Evolutionary conservation across 164 flowering plant genomes (phyloP), one percentile per base, ranked within the genome.

Genomic region (Aristolochia californica): DNA sequence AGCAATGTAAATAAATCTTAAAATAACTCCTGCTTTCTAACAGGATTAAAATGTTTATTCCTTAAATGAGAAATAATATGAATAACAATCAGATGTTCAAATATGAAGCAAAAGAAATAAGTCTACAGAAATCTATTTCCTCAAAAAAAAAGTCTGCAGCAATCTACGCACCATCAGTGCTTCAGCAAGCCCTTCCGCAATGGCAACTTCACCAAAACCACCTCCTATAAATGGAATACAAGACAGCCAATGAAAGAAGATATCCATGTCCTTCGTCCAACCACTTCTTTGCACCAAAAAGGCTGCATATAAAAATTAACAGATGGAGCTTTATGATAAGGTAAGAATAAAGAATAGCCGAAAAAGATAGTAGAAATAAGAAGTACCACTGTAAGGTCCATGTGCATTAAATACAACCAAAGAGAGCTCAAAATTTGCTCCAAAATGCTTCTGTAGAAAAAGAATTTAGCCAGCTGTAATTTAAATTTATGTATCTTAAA

Each of bases 131-230:
- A n/a, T n/a, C n/a, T n/a, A n/a, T n/a, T n/a, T n/a, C n/a, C n/a
- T n/a, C n/a, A n/a, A n/a, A n/a, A n/a, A n/a, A n/a, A n/a, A n/a
- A n/a, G n/a, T n/a, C n/a, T n/a, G n/a, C n/a, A 62, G 27, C 40
- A 27, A 15, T 4, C 0, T 44, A 20, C 71, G 55, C 27, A 93
- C 99, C 99, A 83, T 80, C 22, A 89, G 66, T 72, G 96, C 89
- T 74, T 93, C 97, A 56, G 85, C 63, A 59, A 93, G 91, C 61
- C 96, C 99, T 78, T 93, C 99, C 49, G 88, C 84, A 68, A 84
- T 78, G 27, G 99, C 99, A 70, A 80, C 95, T 60, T 93, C 96
- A 72, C 68, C 68, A 64, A 85, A 93, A 51, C 99, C 99, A 73
- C 97, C 99, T 58, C 97, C 98, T 43, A 70, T 64, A 74, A 93